Evolutionary conservation across 2,329 filamentous ascomycete genomes (phyloP).

Genomic region (Tolypocladium sp.): DNA sequence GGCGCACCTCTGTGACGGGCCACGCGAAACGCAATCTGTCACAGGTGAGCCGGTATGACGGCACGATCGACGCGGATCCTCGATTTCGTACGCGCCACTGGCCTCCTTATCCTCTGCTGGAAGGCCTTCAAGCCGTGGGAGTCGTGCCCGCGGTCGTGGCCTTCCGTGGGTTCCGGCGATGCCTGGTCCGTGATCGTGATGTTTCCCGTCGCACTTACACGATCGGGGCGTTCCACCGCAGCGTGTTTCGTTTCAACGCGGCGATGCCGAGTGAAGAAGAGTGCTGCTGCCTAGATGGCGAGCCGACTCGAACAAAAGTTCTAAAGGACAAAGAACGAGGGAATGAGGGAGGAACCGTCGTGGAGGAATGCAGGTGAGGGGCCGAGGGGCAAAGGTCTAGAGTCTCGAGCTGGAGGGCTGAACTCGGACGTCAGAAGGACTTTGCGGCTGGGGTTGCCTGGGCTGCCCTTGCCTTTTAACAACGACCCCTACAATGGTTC

Average conservation of each 20-base stretch:
- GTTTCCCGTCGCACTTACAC: neutral
- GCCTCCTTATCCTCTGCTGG: neutral
- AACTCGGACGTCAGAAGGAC: neutral
- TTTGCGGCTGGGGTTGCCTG: neutral
- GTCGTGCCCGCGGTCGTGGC: neutral
- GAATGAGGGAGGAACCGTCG: neutral
- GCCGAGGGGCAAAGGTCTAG: neutral
- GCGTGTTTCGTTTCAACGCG: neutral
- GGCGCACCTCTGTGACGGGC: neutral
- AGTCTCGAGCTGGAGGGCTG: neutral
- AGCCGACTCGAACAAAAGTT: neutral
- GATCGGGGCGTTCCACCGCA: neutral
- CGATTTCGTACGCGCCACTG: neutral
- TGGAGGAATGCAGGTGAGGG: neutral
- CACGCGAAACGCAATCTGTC: neutral
- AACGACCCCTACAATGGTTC: neutral
- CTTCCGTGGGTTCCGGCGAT: neutral
- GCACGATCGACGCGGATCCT: neutral
- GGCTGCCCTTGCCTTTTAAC: neutral
- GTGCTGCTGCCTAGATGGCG: neutral
- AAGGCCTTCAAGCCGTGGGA: neutral
- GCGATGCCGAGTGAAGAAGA: neutral
- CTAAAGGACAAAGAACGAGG: too few relatives aligned
- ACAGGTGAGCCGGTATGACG: neutral
- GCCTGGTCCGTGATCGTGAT: neutral